Evolutionary conservation across 2,329 filamentous ascomycete species (phyloP).

Genomic region (Colletotrichum cuscutae): DNA sequence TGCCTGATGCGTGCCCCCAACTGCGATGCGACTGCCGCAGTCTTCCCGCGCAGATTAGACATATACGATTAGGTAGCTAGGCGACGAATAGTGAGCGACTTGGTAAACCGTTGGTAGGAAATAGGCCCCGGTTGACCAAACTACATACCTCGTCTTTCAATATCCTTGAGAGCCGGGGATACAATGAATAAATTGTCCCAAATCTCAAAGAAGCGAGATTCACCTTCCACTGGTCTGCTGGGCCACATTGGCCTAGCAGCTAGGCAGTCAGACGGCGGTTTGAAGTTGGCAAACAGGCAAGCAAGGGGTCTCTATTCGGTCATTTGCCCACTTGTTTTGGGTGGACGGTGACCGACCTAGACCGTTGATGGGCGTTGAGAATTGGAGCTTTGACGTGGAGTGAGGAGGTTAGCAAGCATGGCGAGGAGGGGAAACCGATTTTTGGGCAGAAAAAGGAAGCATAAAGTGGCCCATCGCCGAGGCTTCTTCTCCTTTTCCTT

Average conservation of each 20-base stretch:
- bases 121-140: not conserved
- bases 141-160: not conserved
- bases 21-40: not conserved
- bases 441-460: not conserved
- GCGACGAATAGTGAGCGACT: not conserved
- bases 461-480: not conserved
- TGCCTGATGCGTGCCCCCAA: not conserved
- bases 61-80: not conserved
- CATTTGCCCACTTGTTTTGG: not conserved
- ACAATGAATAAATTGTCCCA: not conserved
- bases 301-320: not conserved
- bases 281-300: not conserved
- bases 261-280: not conserved
- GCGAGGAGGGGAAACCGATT: not conserved
- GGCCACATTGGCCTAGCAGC: not conserved
- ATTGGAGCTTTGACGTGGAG: not conserved
- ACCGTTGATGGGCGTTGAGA: not conserved
- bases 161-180: not conserved
- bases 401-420: not conserved
- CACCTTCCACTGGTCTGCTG: not conserved
- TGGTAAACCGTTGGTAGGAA: not conserved
- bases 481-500: not conserved
- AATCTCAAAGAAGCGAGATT: not conserved
- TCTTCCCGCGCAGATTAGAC: not conserved
- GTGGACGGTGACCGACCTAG: not conserved